Evolutionary conservation across 129 eudicot genomes (phyloP), one percentile per base, ranked within the genome.

Genomic region (Apium graveolens): DNA sequence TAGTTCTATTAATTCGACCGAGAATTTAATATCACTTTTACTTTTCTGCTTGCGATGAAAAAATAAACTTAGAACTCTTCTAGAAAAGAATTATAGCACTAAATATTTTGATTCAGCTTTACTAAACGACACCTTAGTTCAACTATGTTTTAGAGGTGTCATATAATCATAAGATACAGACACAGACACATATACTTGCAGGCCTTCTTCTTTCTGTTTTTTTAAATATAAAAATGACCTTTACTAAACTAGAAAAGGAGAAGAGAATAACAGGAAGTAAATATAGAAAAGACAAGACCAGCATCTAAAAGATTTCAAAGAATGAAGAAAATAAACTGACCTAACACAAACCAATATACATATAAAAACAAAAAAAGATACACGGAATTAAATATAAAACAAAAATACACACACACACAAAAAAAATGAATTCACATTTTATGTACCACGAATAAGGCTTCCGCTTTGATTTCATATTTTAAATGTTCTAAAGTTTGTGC

Each of bases 371-470:
- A 73, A 83, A 73, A 83, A 69, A 13, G 77, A 82, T 79, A 82
- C 86, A 55, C 84, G 84, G 12, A 11, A 86, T 88, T 57, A 85
- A 86, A 90, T 85, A n/a, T n/a, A n/a, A n/a, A n/a, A n/a, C n/a
- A n/a, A n/a, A n/a, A 57, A 29, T 39, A 73, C 76, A 57, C 69
- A 68, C 29, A 84, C 26, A 70, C 46, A 70, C 41, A 4, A 38
- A 38, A 38, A 44, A 44, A 84, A 21, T 17, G 21, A 76, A 45
- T 34, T 2, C 55, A 41, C 34, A 62, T 8, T 39, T 43, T 57
- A 21, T 24, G 24, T 57, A 57, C 29, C 65, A 21, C 65, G 24
- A 3, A 21, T 24, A 21, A 57, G 21, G 62, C 62, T 4, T 21
- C 65, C 13, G 13, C 65, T 6, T 2, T 24, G 3, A 57, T 57